These are phyloP conservation scores for Chlorokybus atmophyticus DNA, from an alignment of 139 green algal genomes.

Conservation along the genomic window DNA sequence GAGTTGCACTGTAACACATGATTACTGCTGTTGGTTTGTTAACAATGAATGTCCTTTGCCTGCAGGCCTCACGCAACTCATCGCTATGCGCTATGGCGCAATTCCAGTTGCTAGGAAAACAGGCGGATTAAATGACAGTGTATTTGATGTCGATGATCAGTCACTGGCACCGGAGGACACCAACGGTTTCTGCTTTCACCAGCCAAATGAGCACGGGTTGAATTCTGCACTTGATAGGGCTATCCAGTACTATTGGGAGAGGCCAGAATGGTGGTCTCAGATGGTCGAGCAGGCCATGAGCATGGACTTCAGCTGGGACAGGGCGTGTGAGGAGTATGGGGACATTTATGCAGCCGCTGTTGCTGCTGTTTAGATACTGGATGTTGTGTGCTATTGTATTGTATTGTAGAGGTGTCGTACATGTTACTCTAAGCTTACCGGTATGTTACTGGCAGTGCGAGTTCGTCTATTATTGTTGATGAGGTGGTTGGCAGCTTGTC, in stretches of 20 bases:
- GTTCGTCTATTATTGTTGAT: too few relatives aligned
- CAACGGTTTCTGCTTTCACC: slow-evolving; percentile 38
- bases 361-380: too few relatives aligned
- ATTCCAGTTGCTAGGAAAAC: slow-evolving; percentile 81
- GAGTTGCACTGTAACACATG: too few relatives aligned
- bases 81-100: slow-evolving; percentile 82
- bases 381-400: too few relatives aligned
- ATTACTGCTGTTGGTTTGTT: too few relatives aligned
- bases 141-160: slow-evolving; percentile 38
- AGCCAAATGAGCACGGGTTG: slow-evolving; percentile 26
- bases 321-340: slow-evolving; percentile 19
- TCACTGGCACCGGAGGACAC: slow-evolving; percentile 5
- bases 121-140: slow-evolving; percentile 73
- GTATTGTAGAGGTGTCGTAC: too few relatives aligned
- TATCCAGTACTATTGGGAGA: slow-evolving; percentile 31
- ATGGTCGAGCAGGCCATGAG: slow-evolving; percentile 24
- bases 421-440: too few relatives aligned
- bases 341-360: slow-evolving; percentile 22
- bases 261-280: slow-evolving; percentile 24
- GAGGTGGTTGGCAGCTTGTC: too few relatives aligned
- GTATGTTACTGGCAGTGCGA: too few relatives aligned
- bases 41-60: too few relatives aligned
- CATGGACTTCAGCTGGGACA: slow-evolving; percentile 35
- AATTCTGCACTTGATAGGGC: slow-evolving; percentile 39
- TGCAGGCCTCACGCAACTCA: slow-evolving; percentile 66